Conservation (phyloP, 2,329 filamentous ascomycete species). For the Cercospora zeae-maydis region DNA sequence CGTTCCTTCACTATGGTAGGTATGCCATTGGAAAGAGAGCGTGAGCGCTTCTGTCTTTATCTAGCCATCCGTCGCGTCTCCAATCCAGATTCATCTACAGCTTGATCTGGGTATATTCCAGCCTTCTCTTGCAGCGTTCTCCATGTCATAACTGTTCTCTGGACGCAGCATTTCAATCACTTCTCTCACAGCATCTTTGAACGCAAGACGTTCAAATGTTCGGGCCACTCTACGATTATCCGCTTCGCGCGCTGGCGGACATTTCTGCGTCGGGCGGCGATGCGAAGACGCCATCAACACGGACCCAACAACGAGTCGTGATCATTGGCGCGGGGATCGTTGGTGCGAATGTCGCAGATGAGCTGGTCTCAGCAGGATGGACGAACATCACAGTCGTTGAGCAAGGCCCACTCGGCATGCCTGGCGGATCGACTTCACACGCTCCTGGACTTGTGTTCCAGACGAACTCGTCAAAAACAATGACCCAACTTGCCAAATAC, state of each 20-base stretch:
- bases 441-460: constrained; percentile 64
- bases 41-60: constrained; percentile 2
- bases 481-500: constrained; percentile 59
- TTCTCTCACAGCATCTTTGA: not conserved
- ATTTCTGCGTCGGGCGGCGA: not conserved
- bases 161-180: not conserved
- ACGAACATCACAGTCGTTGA: constrained; percentile 61
- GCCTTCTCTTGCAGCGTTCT: not conserved
- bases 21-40: not conserved
- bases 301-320: constrained; percentile 41
- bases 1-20: constrained; percentile 7
- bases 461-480: constrained; percentile 55
- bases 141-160: not conserved
- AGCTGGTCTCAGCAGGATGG: constrained; percentile 61
- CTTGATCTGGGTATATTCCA: not conserved
- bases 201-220: not conserved
- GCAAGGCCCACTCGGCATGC: constrained; percentile 60
- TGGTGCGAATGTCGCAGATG: constrained; percentile 61
- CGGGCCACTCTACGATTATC: constrained; percentile 7
- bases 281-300: constrained; percentile 35
- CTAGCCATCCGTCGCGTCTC: not conserved
- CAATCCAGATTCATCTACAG: not conserved
- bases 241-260: not conserved
- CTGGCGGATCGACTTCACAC: constrained; percentile 63
- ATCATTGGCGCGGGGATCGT: constrained; percentile 64